Percentiles rank a stretch among this genome's conserved stretches.
Evolutionary conservation across 176 grass and related monocot genomes (phyloP).

Genomic region (Oryza australiensis): DNA sequence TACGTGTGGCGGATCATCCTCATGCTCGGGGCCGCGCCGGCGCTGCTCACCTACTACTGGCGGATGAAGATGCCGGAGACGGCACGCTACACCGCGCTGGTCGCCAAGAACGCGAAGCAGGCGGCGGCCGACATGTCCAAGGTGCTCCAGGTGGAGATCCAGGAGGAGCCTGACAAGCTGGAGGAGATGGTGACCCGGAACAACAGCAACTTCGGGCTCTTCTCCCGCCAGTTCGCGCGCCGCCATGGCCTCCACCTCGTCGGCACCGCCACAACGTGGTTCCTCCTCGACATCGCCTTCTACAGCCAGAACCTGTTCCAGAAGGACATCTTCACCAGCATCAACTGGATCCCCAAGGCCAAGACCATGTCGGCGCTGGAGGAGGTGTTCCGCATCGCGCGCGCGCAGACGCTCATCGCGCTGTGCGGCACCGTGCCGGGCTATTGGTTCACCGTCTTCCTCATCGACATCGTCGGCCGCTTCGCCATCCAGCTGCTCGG

Average conservation of each 20-base stretch:
- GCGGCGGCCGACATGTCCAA: constrained; percentile 73
- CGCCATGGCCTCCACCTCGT: constrained; percentile 62
- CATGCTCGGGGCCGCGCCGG: constrained; percentile 56
- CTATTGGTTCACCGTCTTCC: constrained; percentile 72
- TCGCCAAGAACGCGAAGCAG: constrained; percentile 68
- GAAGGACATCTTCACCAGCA: constrained; percentile 76
- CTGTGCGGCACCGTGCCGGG: constrained; percentile 76
- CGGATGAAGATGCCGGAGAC: constrained; percentile 88
- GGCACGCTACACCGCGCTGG: constrained; percentile 72
- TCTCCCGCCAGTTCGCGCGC: constrained; percentile 45
- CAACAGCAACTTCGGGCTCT: constrained; percentile 34
- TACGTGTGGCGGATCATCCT: constrained; percentile 66
- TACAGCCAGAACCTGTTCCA: constrained; percentile 87
- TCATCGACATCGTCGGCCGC: constrained; percentile 63
- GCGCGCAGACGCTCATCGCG: constrained; percentile 59
- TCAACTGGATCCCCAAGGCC: constrained; percentile 59
- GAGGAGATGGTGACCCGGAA: not conserved
- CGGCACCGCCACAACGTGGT: constrained; percentile 66
- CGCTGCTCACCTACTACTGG: constrained; percentile 72
- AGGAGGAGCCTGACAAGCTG: constrained; percentile 35
- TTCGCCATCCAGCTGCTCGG: constrained; percentile 65
- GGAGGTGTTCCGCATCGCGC: constrained; percentile 57
- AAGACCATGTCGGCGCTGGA: constrained; percentile 55
- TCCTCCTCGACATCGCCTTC: constrained; percentile 88
- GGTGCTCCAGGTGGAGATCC: constrained; percentile 52